These are phyloP conservation scores for Zymoseptoria crescenta DNA, from an alignment of 2,329 filamentous ascomycete genomes.

Conservation along the genomic window DNA sequence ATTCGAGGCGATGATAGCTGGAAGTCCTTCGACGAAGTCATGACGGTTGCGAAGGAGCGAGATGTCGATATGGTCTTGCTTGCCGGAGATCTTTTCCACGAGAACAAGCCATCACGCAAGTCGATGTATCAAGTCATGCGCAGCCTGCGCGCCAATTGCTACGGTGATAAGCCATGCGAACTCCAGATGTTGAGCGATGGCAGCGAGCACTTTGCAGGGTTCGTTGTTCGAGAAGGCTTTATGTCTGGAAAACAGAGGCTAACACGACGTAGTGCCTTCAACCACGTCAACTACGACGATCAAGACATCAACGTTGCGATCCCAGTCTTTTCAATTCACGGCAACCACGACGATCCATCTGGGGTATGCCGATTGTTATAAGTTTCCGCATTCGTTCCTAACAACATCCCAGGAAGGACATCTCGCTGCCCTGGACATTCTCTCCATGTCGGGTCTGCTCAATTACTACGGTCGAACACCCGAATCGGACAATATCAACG, in stretches of 20 bases:
- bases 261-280: slow-evolving; percentile 52
- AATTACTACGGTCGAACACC: slow-evolving; percentile 94
- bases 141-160: slow-evolving; percentile 83
- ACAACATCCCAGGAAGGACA: slow-evolving; percentile 58
- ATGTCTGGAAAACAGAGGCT: slow-evolving; percentile 2
- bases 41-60: slow-evolving; percentile 74
- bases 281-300: slow-evolving; percentile 96
- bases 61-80: slow-evolving; percentile 98
- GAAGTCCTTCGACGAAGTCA: slow-evolving; percentile 91
- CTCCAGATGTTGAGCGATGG: slow-evolving; percentile 91
- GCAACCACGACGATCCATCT: slow-evolving; percentile 97
- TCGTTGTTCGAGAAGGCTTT: neutral
- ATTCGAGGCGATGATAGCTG: slow-evolving; percentile 96
- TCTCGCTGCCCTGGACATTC: slow-evolving; percentile 78
- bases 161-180: slow-evolving; percentile 91
- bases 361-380: slow-evolving; percentile 39
- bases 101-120: slow-evolving; percentile 94
- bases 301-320: slow-evolving; percentile 95
- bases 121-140: slow-evolving; percentile 97
- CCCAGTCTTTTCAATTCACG: slow-evolving; percentile 95
- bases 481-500: slow-evolving; percentile 85
- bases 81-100: slow-evolving; percentile 91
- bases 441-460: slow-evolving; percentile 82
- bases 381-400: slow-evolving; percentile 8
- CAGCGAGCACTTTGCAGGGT: slow-evolving; percentile 66